Conservation (phyloP, 2,329 filamentous ascomycete genomes). For the Aulographum hederae region DNA sequence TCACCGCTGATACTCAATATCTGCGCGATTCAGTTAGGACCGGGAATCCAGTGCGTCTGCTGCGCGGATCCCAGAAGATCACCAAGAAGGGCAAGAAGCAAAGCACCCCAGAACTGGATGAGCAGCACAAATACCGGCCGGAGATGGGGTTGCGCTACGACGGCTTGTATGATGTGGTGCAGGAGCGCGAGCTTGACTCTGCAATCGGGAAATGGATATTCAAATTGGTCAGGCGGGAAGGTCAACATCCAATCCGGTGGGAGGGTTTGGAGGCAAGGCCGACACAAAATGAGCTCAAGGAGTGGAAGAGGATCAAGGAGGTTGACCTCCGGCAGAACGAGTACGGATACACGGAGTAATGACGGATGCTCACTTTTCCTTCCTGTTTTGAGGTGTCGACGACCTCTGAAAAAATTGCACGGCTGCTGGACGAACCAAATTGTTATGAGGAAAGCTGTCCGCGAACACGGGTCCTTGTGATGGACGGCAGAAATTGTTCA, state of each 20-base stretch:
- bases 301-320: slow-evolving; percentile 2
- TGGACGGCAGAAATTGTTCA: too few relatives aligned
- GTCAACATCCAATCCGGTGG: slow-evolving; percentile 29
- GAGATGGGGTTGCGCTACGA: slow-evolving; percentile 35
- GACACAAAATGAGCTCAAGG: slow-evolving; percentile 20
- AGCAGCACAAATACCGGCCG: slow-evolving; percentile 28
- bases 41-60: slow-evolving; percentile 28
- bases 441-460: too few relatives aligned
- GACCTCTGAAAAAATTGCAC: too few relatives aligned
- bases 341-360: too few relatives aligned
- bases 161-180: slow-evolving; percentile 32
- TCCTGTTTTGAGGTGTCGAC: too few relatives aligned
- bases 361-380: too few relatives aligned
- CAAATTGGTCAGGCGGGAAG: slow-evolving; percentile 21
- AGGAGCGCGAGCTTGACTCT: slow-evolving; percentile 19
- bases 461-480: too few relatives aligned
- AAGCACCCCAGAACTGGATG: too few relatives aligned
- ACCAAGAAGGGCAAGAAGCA: slow-evolving; percentile 6
- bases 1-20: slow-evolving; percentile 20
- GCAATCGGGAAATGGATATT: slow-evolving; percentile 29
- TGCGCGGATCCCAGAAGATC: slow-evolving; percentile 25
- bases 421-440: too few relatives aligned
- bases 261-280: slow-evolving; percentile 22
- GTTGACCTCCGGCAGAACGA: too few relatives aligned
- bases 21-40: slow-evolving; percentile 22